Evolutionary conservation across 2,329 filamentous ascomycete species (phyloP), one percentile per base, ranked within the genome.

Genomic region (Colletotrichum trifolii): DNA sequence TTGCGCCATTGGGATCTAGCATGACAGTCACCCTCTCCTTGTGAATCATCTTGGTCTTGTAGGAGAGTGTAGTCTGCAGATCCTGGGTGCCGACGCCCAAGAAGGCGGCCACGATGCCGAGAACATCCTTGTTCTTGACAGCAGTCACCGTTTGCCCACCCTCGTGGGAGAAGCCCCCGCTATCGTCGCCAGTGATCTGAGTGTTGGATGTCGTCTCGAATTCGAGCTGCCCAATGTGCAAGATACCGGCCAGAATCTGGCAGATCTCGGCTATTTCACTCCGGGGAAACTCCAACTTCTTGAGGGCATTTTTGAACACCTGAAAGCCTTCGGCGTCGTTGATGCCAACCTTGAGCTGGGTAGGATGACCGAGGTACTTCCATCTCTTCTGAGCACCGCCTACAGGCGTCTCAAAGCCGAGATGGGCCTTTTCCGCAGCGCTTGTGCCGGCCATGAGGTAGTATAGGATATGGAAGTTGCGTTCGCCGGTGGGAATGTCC

Each of bases 21-120:
- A 99, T 97, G 69, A 99, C 92, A 0, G 96, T 99, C n/a, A 99
- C 96, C 59, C 96, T 91, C 82, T 99, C 96, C 68, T 94, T 91
- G 74, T 96, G 92, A 61, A 99, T 90, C 71, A 96, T 97, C 83
- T 97, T 97, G 17, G 94, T 98, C 81, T 97, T 96, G 83, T 97
- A 97, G 3, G 94, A 93, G 63, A 99, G 83, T 36, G 93, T 97
- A 43, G 87, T 89, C 79, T 99, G 94, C 6, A 99, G 84, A 66
- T 97, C 93, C 53, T 88, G 84, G 9, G 91, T 87, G 71, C 89
- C 87, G 7, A 99, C 91, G 50, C 96, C 96, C 2, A 99, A 82
- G 83, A 99, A 99, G n/a, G 95, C 94, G 10, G 96, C 94, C 58
- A 99, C 86, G 52, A 95, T 93, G 47, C 84, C 85, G 7, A 99